Evolutionary conservation across 352 stramenopile genomes (phyloP).

Genomic region (Phytophthora pisi): DNA sequence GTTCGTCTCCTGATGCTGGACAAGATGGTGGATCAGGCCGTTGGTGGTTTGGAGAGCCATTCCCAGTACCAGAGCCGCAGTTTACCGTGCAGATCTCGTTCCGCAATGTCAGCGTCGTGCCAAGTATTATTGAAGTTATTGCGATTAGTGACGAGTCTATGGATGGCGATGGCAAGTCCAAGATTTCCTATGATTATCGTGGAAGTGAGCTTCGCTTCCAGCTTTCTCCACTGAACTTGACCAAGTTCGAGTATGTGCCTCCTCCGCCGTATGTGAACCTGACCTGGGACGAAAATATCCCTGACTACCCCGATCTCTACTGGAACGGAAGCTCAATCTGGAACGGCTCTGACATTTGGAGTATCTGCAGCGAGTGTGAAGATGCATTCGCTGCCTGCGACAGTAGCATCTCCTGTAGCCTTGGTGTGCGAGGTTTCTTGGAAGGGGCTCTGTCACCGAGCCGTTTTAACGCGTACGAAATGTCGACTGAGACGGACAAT

Average conservation of each 20-base stretch:
- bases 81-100: slow-evolving; percentile 43
- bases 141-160: slow-evolving; percentile 3
- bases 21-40: slow-evolving; percentile 6
- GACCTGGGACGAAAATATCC: slow-evolving; percentile 35
- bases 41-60: slow-evolving; percentile 13
- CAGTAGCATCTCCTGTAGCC: slow-evolving; percentile 40
- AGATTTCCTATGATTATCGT: slow-evolving; percentile 8
- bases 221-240: slow-evolving; percentile 37
- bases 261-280: slow-evolving; percentile 42
- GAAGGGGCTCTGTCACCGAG: slow-evolving; percentile 19
- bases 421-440: slow-evolving; percentile 44
- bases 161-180: slow-evolving; percentile 1
- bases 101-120: slow-evolving; percentile 40
- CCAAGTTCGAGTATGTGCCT: slow-evolving; percentile 47
- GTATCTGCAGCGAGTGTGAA: slow-evolving; percentile 30
- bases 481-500: background rate
- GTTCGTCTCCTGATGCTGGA: slow-evolving; percentile 9
- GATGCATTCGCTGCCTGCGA: slow-evolving; percentile 27
- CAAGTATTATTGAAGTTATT: slow-evolving; percentile 20
- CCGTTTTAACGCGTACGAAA: slow-evolving; percentile 13
- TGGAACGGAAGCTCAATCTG: slow-evolving; percentile 14
- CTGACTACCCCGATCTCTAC: slow-evolving; percentile 17
- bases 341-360: slow-evolving; percentile 2
- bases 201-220: slow-evolving; percentile 21
- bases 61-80: slow-evolving; percentile 26